phyloP scores from a whole-genome alignment of 805 yeast genomes.

The Cyberlindnera mrakii region DNA sequence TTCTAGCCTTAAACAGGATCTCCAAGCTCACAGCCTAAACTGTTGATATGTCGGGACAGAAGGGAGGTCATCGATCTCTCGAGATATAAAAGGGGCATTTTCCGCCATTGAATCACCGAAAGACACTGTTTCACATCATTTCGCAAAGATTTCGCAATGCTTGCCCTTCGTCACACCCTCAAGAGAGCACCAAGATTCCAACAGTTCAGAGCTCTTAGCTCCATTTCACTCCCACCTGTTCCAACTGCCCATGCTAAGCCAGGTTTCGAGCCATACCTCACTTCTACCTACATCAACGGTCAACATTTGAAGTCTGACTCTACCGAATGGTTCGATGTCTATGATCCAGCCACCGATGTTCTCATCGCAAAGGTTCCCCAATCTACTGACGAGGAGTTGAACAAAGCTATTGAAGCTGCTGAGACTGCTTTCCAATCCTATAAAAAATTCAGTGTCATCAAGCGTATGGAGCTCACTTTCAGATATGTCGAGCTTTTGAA shows the following conservation, averaged over 20 bases:
- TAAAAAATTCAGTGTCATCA: conserved; percentile 41
- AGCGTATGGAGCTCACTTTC: conserved; percentile 62
- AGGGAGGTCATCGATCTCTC: too few species aligned
- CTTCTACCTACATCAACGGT: conserved; percentile 45
- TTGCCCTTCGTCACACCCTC: neutral
- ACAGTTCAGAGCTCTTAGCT: conserved; percentile 8
- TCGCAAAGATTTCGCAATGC: neutral
- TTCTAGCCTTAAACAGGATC: too few species aligned
- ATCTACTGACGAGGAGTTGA: conserved; percentile 58
- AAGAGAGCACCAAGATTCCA: neutral
- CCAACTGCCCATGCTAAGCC: conserved; percentile 37
- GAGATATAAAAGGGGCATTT: too few species aligned
- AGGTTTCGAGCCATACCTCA: conserved; percentile 39
- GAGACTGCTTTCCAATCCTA: conserved; percentile 54
- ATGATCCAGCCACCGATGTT: conserved; percentile 69
- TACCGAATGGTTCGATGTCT: conserved; percentile 57
- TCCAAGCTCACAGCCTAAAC: too few species aligned
- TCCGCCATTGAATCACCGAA: too few species aligned
- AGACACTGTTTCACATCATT: too few species aligned
- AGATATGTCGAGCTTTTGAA: conserved; percentile 60
- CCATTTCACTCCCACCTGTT: conserved; percentile 21
- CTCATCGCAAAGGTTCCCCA: conserved; percentile 69
- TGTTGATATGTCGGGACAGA: too few species aligned
- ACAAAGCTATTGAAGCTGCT: conserved; percentile 60
- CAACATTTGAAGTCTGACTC: conserved; percentile 43